A percentile compares a stretch with the other conserved stretches of the same genome.
phyloP scores from a whole-genome alignment of 2,329 filamentous ascomycete genomes.

The Colletotrichum sp. region DNA sequence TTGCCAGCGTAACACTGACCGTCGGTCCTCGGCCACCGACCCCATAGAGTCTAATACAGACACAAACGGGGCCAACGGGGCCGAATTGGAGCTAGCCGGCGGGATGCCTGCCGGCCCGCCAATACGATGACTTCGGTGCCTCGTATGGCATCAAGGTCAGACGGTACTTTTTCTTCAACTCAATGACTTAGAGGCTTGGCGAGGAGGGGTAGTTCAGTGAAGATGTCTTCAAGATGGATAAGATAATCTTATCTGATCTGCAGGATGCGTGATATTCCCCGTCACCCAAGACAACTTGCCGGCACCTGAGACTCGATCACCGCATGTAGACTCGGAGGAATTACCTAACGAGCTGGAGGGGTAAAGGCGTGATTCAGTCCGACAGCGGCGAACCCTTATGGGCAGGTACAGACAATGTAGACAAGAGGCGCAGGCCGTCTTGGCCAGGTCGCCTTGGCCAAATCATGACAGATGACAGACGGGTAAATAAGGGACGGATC shows the following conservation, averaged over 20 bases:
- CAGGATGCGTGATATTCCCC: slow-evolving; percentile 7
- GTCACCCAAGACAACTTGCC: not conserved
- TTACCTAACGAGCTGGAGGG: not conserved
- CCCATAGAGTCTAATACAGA: not conserved
- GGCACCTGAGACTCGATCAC: not conserved
- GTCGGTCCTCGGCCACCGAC: not conserved
- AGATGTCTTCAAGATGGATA: slow-evolving; percentile 30
- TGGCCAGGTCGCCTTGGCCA: not conserved
- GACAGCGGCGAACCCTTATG: not conserved
- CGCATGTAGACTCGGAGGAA: not conserved
- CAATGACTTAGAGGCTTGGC: not conserved
- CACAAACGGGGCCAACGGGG: not conserved
- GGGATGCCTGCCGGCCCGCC: not conserved
- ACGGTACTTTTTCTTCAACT: not conserved
- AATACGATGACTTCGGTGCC: not conserved
- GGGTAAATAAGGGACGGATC: not conserved
- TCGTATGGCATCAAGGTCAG: not conserved
- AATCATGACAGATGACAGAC: not conserved
- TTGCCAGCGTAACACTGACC: not conserved
- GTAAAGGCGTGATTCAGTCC: not conserved
- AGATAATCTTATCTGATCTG: slow-evolving; percentile 31
- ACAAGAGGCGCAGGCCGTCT: not conserved
- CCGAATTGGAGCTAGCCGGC: not conserved
- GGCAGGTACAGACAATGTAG: not conserved
- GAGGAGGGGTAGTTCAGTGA: not conserved